Evolutionary conservation across 208 protist genomes (phyloP), one percentile per base, ranked within the genome.

Genomic region (Herpetomonas samuelpessoai): DNA sequence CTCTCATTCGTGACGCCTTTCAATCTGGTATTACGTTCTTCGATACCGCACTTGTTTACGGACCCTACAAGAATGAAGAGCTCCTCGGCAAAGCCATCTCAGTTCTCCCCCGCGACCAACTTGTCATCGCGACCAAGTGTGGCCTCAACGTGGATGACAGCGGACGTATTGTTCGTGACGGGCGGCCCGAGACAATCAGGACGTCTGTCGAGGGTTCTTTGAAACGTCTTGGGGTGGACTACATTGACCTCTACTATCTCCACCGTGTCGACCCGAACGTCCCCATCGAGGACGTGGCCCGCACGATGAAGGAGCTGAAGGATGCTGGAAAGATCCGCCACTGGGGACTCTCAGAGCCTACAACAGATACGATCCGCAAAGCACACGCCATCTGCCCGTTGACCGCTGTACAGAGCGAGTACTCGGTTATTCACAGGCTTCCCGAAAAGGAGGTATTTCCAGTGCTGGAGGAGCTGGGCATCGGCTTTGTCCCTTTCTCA

Each of bases 171-270:
- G 18, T 25, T 22, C 44, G 44, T 0, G 71, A 76, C 64, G 56
- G 31, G 21, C 21, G 31, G 2, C 57, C 59, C 0, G 65, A 64
- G 55, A 65, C 47, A 1, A 57, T 77, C 21, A 64, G 66, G 27
- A 53, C 30, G 25, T 50, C 68, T 18, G 56, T 83, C 29, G 72
- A 68, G 25, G 58, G 71, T 48, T 77, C 72, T n/a, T 68, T 83
- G 31, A 55, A 64, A 57, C 62, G 68, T 9, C 68, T 80, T 19
- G 48, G 65, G 25, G 60, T 65, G 57, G 59, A 58, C 59, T 80
- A 76, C 57, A 54, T 80, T 31, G 74, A 80, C 50, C 68, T 80
- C 21, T 80, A 80, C 68, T 71, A 71, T 48, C 62, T 80, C 29
- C 74, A 80, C 60, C 65, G 71, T 35, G 51, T 69, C 2, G 66